Evolutionary conservation across 1,284 basidiomycete genomes (phyloP), one percentile per base, ranked within the genome.

Genomic region (Apiotrichum laibachii): DNA sequence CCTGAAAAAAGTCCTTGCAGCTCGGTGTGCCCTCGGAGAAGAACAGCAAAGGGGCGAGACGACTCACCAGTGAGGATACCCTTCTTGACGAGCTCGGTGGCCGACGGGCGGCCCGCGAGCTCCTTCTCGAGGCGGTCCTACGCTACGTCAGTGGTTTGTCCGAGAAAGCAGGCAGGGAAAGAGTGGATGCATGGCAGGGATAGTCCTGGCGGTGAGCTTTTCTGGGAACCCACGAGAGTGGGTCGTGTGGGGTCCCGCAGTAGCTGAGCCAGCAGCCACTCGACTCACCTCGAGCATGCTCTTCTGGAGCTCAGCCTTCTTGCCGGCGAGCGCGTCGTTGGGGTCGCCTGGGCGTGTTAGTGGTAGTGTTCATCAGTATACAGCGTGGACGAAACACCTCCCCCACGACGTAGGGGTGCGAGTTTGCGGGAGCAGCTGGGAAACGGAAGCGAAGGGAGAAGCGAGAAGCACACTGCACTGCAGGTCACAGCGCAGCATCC

Each of bases 311-410:
- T 84, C 83, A 58, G 85, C 84, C 69, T 82, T 82, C 57, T 85
- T 85, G 35, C 86, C 88, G n/a, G 88, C 86, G 35, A 88, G 81
- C n/a, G 81, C 82, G 70, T 87, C 85, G 61, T 87, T 87, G 45
- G 73, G 71, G 10, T 50, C 62, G 50, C 75, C 73, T 77, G n/a
- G 54, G 35, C 16, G 18, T 12, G 52, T 59, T 22, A 55, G 58
- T 8, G 35, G 16, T 9, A 34, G 50, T 15, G 37, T 33, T 11
- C 34, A 16, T 31, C 22, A 22, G 21, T 46, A 22, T 16, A 19
- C 21, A 22, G 9, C 22, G 10, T 22, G 7, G 22, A 18, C 7
- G 6, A 12, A 19, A 31, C 2, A 19, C 19, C 43, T 5, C 39
- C 39, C 34, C 7, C 8, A 7, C 34, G 34, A 39, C 21, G 35